These are phyloP conservation scores for Ciborinia camelliae DNA, from an alignment of 2,329 filamentous ascomycete genomes.

Conservation along the genomic window DNA sequence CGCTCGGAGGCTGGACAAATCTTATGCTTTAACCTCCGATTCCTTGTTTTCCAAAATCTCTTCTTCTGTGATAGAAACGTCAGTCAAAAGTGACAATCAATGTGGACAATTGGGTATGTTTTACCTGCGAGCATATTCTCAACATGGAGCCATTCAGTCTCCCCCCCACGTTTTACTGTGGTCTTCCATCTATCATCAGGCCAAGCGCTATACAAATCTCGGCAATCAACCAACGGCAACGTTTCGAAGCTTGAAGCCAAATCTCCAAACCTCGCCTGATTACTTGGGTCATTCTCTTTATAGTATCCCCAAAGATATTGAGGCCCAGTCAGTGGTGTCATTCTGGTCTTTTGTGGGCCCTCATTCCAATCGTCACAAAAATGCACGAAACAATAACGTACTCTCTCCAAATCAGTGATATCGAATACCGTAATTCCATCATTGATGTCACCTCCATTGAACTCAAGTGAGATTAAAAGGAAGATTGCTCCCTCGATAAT, in stretches of 20 bases:
- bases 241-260: not conserved
- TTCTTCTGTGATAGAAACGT: not conserved
- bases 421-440: constrained; percentile 33
- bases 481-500: not conserved
- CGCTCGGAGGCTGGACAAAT: not conserved
- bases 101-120: not conserved
- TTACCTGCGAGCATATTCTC: not conserved
- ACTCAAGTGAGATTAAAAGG: not conserved
- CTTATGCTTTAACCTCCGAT: not conserved
- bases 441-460: constrained; percentile 21
- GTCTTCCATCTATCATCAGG: not conserved
- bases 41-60: not conserved
- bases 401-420: constrained; percentile 22
- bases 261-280: not conserved
- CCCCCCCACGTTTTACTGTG: too few relatives aligned
- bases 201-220: constrained; percentile 11
- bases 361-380: constrained; percentile 18
- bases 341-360: not conserved
- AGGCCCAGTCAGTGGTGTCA: constrained; percentile 11
- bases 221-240: not conserved
- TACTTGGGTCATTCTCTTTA: not conserved
- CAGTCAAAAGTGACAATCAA: not conserved
- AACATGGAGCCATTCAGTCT: not conserved
- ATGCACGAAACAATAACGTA: constrained; percentile 28
- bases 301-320: constrained; percentile 1